A percentile compares a stretch with the other conserved stretches of the same genome.
These are phyloP conservation scores for Leucaena leucocephala DNA, from an alignment of 306 rosid species.

Conservation along the genomic window DNA sequence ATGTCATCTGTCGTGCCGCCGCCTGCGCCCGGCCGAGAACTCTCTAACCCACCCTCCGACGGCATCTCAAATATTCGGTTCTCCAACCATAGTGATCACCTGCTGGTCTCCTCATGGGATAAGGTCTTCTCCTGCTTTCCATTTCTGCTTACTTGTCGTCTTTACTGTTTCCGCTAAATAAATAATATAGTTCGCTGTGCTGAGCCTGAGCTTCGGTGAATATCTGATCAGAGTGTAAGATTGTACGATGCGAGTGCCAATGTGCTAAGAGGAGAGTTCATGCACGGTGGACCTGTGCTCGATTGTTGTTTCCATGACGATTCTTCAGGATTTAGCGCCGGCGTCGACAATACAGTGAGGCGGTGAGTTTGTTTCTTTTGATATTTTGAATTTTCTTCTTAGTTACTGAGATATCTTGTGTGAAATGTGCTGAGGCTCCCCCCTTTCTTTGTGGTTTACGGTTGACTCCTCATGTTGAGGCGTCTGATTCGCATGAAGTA, in stretches of 20 bases:
- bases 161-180: neutral
- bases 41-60: conserved; percentile 79
- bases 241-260: conserved; percentile 87
- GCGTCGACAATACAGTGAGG: conserved; percentile 81
- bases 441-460: neutral
- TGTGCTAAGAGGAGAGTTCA: conserved; percentile 83
- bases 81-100: conserved; percentile 85
- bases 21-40: conserved; percentile 77
- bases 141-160: neutral
- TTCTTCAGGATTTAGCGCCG: conserved; percentile 83
- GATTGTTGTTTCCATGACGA: conserved; percentile 98
- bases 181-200: neutral
- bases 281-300: conserved; percentile 80
- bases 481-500: neutral
- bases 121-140: conserved; percentile 52
- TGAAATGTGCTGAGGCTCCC: neutral
- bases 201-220: conserved; percentile 1
- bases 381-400: neutral
- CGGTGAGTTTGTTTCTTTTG: conserved; percentile 43
- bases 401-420: neutral
- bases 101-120: conserved; percentile 96
- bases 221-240: conserved; percentile 64
- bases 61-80: conserved; percentile 91
- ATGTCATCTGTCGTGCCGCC: conserved; percentile 58
- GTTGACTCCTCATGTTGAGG: neutral